A percentile compares a stretch with the other conserved stretches of the same genome.
phyloP scores from a whole-genome alignment of 2,329 filamentous ascomycete genomes.

The Ophiostoma pallidulum region DNA sequence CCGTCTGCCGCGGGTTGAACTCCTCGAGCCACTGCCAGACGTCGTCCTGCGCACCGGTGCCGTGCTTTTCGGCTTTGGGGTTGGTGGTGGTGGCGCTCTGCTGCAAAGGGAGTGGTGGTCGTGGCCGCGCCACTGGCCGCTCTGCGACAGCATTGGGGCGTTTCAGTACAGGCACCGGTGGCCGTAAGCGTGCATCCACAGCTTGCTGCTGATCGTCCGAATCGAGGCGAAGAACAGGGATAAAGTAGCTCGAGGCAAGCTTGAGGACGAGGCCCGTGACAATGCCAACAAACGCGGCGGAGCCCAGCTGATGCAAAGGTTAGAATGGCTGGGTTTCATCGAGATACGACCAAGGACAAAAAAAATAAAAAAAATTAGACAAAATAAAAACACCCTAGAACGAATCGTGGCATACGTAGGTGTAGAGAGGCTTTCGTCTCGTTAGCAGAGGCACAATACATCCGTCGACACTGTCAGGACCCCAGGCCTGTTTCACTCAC shows the following conservation, averaged over 20 bases:
- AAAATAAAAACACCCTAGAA: not conserved
- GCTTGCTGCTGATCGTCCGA: too few species aligned
- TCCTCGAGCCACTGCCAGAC: conserved; percentile 18
- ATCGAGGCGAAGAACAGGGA: conserved; percentile 39
- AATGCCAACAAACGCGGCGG: conserved; percentile 59
- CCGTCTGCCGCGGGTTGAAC: conserved; percentile 10
- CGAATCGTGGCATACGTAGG: conserved; percentile 34
- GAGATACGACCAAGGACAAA: conserved; percentile 37
- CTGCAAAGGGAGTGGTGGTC: not conserved
- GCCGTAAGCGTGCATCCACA: too few species aligned
- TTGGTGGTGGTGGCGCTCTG: not conserved
- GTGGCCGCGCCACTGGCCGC: too few species aligned
- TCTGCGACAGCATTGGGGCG: too few species aligned
- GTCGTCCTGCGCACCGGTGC: conserved; percentile 9
- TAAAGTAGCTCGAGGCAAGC: conserved; percentile 45
- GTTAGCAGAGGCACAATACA: conserved; percentile 6
- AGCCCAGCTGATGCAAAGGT: conserved; percentile 34
- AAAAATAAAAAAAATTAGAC: conserved; percentile 27
- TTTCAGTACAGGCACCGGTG: too few species aligned
- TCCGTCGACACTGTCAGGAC: too few species aligned
- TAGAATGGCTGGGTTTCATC: too few species aligned
- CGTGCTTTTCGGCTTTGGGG: too few species aligned
- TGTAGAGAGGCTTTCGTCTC: conserved; percentile 31
- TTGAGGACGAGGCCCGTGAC: conserved; percentile 51
- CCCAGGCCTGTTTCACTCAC: too few species aligned